phyloP scores from a whole-genome alignment of 2,329 filamentous ascomycete genomes.

The Colletotrichum spaethianum region DNA sequence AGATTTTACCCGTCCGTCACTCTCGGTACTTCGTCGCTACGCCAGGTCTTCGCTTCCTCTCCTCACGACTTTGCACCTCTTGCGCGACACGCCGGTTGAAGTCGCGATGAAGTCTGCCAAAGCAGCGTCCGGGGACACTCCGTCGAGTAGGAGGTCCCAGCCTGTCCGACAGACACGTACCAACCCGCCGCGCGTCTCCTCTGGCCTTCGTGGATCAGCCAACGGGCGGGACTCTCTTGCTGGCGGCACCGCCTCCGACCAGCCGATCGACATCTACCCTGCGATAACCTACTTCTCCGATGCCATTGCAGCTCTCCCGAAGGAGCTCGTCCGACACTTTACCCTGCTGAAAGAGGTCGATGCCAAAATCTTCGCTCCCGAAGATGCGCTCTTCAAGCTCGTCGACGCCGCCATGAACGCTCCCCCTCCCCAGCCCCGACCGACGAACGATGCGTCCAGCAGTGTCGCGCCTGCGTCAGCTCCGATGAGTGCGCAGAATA shows the following conservation, averaged over 20 bases:
- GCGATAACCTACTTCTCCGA: conserved; percentile 86
- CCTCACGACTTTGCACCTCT: conserved; percentile 16
- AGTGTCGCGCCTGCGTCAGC: conserved; percentile 59
- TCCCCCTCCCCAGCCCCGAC: conserved; percentile 61
- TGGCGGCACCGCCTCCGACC: conserved; percentile 62
- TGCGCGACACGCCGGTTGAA: conserved; percentile 6
- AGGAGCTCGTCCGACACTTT: conserved; percentile 95
- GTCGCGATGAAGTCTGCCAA: conserved; percentile 70
- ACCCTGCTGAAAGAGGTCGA: conserved; percentile 98
- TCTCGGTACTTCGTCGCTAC: background rate
- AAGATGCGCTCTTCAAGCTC: conserved; percentile 84
- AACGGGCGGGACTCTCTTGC: conserved; percentile 62
- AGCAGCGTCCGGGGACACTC: conserved; percentile 56
- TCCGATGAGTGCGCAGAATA: conserved; percentile 66
- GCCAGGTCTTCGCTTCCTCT: conserved; percentile 13
- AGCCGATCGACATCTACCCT: conserved; percentile 77
- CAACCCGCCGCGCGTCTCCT: conserved; percentile 71
- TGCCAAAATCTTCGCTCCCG: conserved; percentile 92
- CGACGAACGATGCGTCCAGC: conserved; percentile 60
- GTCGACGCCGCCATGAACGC: conserved; percentile 75
- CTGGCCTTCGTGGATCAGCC: conserved; percentile 59
- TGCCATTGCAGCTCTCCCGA: conserved; percentile 90
- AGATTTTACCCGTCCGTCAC: background rate
- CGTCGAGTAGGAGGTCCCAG: conserved; percentile 72
- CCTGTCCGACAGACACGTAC: conserved; percentile 76